These are phyloP conservation scores for Eutrema yunnanense DNA, from an alignment of 345 rosid genomes.

Conservation along the genomic window DNA sequence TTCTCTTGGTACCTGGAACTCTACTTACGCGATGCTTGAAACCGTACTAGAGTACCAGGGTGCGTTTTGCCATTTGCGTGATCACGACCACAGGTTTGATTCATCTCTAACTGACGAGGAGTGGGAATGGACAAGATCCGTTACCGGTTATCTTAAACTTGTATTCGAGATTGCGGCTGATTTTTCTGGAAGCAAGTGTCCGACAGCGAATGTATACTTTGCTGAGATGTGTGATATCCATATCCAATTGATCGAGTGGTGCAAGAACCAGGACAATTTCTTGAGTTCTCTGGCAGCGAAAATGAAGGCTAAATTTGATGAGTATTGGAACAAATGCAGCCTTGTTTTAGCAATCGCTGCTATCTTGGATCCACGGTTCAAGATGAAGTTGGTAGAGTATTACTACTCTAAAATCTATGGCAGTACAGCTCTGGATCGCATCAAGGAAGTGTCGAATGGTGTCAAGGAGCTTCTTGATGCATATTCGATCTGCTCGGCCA, in stretches of 20 bases:
- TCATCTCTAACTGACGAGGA: constrained; percentile 59
- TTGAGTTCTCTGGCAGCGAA: constrained; percentile 52
- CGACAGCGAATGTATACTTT: constrained; percentile 83
- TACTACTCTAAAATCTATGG: constrained; percentile 93
- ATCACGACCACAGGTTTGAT: constrained; percentile 46
- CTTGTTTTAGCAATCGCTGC: constrained; percentile 82
- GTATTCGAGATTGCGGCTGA: constrained; percentile 52
- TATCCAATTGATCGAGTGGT: constrained; percentile 84
- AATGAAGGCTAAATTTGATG: constrained; percentile 83
- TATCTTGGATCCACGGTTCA: constrained; percentile 88
- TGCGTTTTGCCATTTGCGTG: constrained; percentile 60
- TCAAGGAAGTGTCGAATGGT: constrained; percentile 81
- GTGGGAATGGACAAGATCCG: constrained; percentile 71
- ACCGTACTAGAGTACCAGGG: constrained; percentile 57
- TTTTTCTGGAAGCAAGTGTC: constrained; percentile 52
- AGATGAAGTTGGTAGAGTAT: constrained; percentile 92
- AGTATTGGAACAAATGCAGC: constrained; percentile 87
- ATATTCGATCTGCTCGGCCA: constrained; percentile 66
- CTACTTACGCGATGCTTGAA: constrained; percentile 81
- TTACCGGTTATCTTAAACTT: constrained; percentile 56
- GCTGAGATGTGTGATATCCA: constrained; percentile 80
- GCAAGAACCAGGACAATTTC: constrained; percentile 70
- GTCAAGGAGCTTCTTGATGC: constrained; percentile 76
- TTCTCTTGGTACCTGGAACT: constrained; percentile 54
- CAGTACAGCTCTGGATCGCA: constrained; percentile 72